Evolutionary conservation across 1,139 yeast genomes (phyloP), one percentile per base, ranked within the genome.

Genomic region (Kurtzmaniella natalensis): DNA sequence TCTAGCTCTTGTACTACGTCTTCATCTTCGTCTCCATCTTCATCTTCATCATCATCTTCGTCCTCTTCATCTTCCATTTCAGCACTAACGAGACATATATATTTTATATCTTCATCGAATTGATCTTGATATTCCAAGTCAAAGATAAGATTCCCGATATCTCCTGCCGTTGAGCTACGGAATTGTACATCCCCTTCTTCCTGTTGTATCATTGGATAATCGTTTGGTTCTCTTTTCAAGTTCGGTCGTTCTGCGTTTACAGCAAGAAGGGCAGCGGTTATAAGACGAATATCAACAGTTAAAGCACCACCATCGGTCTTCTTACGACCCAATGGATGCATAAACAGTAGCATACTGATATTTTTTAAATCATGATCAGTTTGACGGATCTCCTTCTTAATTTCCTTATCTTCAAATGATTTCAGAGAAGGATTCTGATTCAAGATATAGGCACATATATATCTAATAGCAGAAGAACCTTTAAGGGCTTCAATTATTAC

Each of bases 91-190:
- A 23, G 26, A 52, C 81, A 81, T 58, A 83, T 78, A 48, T 82
- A 83, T 37, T 72, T 63, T 15, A 82, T 72, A 53, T 83, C 92
- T 43, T 81, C 88, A 49, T 83, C 94, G 43, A 75, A 79, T 35
- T 76, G 60, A 51, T 83, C 92, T 37, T 76, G 78, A 26, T 78
- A 76, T 38, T 76, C 82, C 37, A 79, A 54, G 46, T 76, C 79
- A 14, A 71, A 61, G 37, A 78, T 51, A 9, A 79, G 57, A 35
- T 75, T 78, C 1, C 78, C 74, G 9, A 77, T 64, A 38, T 73
- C 78, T 10, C 58, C 46, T 9, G 29, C 29, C 16, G 21, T 26
- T 3, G 15, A 10, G 9, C 8, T 17, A 17, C 29, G 16, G 14
- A 24, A 24, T 9, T 11, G n/a, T 5, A 3, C 5, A 8, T 11